Evolutionary conservation across 2,329 filamentous ascomycete genomes (phyloP), one percentile per base, ranked within the genome.

Genomic region (Fusarium subtropicale): DNA sequence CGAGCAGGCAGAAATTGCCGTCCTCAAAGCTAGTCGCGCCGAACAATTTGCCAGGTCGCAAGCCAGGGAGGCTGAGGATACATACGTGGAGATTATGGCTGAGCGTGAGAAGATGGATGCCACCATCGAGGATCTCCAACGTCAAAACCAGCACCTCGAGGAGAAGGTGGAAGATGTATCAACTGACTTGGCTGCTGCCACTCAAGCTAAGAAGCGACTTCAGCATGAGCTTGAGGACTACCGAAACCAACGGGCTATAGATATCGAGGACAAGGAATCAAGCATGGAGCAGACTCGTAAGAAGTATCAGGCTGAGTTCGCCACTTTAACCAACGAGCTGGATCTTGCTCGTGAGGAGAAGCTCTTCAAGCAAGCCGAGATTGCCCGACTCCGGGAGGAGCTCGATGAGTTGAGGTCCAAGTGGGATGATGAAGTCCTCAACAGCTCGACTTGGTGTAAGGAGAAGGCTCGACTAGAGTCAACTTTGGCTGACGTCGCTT

Each of bases 161-260:
- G 95, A 97, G 82, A 92, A 91, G 75, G 86, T 97, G 51, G 95
- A 98, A 76, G 95, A 99, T 76, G 84, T 97, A 45, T 92, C 93
- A 26, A 95, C 95, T 1, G 95, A 99, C 77, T 87, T 97, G 11
- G 91, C 97, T 64, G 90, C 90, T 22, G 93, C 92, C 4, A 84
- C 93, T 20, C 94, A 97, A 81, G 90, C 93, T 22, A 97, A 97
- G 86, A 97, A 94, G 81, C 89, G 95, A 62, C 89, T 98, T 26
- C 95, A 99, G 79, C 94, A 98, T 76, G 95, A 99, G 82, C 90
- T 99, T 4, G 95, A 98, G 79, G 95, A 99, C 80, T 99, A 98
- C 83, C 90, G 96, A 64, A 97, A 91, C 77, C 94, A 97, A 80
- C 90, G 95, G 47, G 94, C 94, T 60, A 97, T 97, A 79, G 96